Percentiles rank a stretch among this genome's conserved stretches.
phyloP scores from a whole-genome alignment of 148 eudicot species.

The Fagopyrum esculentum region DNA sequence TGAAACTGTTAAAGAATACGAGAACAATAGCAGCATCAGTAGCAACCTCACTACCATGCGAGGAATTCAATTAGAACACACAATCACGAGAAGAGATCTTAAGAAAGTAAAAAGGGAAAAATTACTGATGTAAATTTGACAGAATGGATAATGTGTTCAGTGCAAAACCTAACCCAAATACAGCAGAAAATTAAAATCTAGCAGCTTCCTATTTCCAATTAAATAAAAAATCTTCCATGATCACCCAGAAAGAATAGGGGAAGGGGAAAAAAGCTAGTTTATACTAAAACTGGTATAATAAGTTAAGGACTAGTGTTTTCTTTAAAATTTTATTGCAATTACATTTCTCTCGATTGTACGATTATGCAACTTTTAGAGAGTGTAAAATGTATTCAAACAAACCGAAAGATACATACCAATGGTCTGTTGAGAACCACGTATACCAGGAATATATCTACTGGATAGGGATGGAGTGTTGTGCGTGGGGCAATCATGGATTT shows the following conservation, averaged over 20 bases:
- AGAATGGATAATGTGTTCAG: not conserved
- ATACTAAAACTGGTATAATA: not conserved
- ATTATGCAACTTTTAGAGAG: not conserved
- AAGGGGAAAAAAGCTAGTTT: not conserved
- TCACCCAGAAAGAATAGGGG: too few species aligned
- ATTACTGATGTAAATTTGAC: not conserved
- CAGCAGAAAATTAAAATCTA: not conserved
- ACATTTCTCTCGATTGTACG: not conserved
- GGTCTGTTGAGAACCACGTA: slow-evolving; percentile 87
- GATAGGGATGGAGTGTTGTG: slow-evolving; percentile 83
- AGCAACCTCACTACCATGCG: not conserved
- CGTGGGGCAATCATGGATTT: slow-evolving; percentile 40
- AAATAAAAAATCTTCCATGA: not conserved
- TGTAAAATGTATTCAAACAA: not conserved
- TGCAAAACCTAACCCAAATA: not conserved
- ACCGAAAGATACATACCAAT: slow-evolving; percentile 38
- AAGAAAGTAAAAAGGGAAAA: not conserved
- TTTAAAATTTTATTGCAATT: not conserved
- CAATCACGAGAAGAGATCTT: not conserved
- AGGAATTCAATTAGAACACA: not conserved
- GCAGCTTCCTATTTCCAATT: not conserved
- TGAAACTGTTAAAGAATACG: slow-evolving; percentile 43
- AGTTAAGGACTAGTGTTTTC: not conserved
- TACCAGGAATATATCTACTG: slow-evolving; percentile 85
- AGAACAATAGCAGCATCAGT: not conserved